Evolutionary conservation across 306 rosid species (phyloP).

Genomic region (Cyamopsis tetragonoloba): DNA sequence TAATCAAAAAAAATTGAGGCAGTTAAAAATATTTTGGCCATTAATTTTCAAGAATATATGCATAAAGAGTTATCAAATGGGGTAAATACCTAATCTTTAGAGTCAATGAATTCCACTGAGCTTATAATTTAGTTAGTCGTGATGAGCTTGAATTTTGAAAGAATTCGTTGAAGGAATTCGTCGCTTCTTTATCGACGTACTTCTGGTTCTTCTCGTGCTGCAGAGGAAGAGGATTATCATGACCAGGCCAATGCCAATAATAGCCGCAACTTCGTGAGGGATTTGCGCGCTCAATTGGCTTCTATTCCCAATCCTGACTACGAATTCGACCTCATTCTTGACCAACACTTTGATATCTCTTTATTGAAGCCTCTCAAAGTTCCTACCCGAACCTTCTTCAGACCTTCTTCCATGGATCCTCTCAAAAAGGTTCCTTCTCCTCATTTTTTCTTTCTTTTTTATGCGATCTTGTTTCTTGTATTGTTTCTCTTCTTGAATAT

Average conservation of each 20-base stretch:
- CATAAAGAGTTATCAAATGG: too few species aligned
- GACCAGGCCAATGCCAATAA: background rate
- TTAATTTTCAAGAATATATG: too few species aligned
- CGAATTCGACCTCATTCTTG: background rate
- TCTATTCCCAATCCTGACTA: constrained; percentile 22
- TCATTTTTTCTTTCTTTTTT: background rate
- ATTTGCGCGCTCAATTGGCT: constrained; percentile 41
- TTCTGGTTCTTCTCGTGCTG: background rate
- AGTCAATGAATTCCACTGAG: too few species aligned
- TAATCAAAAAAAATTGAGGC: too few species aligned
- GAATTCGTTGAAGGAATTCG: constrained; percentile 43
- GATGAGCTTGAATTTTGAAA: too few species aligned
- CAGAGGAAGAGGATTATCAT: too few species aligned
- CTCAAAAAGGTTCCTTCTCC: constrained; percentile 15
- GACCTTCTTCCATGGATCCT: constrained; percentile 41
- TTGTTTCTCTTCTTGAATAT: background rate
- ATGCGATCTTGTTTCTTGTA: background rate
- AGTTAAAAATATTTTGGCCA: too few species aligned
- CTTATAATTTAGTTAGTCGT: too few species aligned
- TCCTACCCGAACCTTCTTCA: constrained; percentile 18
- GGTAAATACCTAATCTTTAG: too few species aligned
- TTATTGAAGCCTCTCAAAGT: constrained; percentile 38
- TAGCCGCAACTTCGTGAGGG: constrained; percentile 25
- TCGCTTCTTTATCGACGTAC: constrained; percentile 44
- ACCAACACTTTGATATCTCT: constrained; percentile 22